phyloP scores from a whole-genome alignment of 2,329 filamentous ascomycete genomes.

The Lachnellula arida region DNA sequence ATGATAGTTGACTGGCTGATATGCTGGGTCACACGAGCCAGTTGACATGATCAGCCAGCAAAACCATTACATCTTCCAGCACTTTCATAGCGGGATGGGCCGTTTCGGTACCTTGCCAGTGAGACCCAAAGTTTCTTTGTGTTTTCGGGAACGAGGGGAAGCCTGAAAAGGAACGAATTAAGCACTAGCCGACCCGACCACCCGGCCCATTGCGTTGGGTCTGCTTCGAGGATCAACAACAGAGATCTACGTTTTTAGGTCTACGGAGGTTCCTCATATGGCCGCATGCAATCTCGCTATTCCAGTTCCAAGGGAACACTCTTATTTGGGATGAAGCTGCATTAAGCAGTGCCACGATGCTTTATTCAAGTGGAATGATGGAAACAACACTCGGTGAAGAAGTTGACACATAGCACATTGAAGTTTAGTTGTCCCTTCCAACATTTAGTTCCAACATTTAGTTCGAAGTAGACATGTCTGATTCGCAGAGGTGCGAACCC shows the following conservation, averaged over 20 bases:
- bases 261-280: not conserved
- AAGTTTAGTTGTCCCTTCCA: not conserved
- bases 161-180: not conserved
- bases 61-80: not conserved
- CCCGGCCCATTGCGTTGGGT: constrained; percentile 8
- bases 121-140: not conserved
- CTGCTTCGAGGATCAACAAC: not conserved
- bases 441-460: not conserved
- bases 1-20: constrained; percentile 1
- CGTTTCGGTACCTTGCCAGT: constrained; percentile 14
- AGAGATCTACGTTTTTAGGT: constrained; percentile 1
- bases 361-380: not conserved
- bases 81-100: constrained; percentile 11
- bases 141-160: not conserved
- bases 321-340: not conserved
- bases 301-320: not conserved
- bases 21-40: constrained; percentile 1
- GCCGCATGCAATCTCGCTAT: not conserved
- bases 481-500: not conserved
- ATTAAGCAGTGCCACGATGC: not conserved
- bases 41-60: not conserved
- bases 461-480: not conserved
- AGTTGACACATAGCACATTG: constrained; percentile 1
- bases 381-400: not conserved
- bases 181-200: constrained; percentile 13